phyloP scores from a whole-genome alignment of 73 alveolate species.

The Tetrahymena elliotti region DNA sequence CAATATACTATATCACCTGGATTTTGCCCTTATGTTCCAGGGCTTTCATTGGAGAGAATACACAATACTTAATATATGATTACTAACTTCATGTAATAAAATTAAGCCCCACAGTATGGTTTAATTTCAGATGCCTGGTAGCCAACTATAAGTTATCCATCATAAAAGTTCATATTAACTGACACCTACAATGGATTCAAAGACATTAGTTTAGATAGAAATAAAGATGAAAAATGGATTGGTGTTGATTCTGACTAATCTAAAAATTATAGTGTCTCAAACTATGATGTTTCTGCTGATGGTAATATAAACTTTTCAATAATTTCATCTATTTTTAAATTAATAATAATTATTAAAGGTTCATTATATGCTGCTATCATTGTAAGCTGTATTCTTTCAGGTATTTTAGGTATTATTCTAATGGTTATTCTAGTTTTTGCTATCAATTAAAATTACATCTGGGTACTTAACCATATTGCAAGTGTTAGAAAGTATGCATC shows the following conservation, averaged over 20 bases:
- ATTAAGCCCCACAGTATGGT: not conserved
- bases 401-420: not conserved
- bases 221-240: conserved; percentile 26
- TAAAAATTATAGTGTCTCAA: not conserved
- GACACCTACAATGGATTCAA: conserved; percentile 3
- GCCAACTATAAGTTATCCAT: not conserved
- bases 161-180: not conserved
- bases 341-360: not conserved
- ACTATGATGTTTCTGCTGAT: not conserved
- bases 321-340: not conserved
- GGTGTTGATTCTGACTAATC: not conserved
- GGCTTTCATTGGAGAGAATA: conserved; percentile 14
- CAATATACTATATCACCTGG: conserved; percentile 24
- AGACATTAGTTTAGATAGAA: conserved; percentile 7
- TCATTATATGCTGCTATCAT: not conserved
- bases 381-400: not conserved
- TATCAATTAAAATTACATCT: not conserved
- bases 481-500: not conserved
- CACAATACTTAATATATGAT: conserved; percentile 5
- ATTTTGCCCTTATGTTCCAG: conserved; percentile 35
- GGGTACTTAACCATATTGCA: not conserved
- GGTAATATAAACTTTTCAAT: not conserved
- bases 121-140: conserved; percentile 17
- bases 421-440: not conserved
- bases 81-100: not conserved